phyloP scores from a whole-genome alignment of 2,329 filamentous ascomycete species.

The Calonectria leucothoes region DNA sequence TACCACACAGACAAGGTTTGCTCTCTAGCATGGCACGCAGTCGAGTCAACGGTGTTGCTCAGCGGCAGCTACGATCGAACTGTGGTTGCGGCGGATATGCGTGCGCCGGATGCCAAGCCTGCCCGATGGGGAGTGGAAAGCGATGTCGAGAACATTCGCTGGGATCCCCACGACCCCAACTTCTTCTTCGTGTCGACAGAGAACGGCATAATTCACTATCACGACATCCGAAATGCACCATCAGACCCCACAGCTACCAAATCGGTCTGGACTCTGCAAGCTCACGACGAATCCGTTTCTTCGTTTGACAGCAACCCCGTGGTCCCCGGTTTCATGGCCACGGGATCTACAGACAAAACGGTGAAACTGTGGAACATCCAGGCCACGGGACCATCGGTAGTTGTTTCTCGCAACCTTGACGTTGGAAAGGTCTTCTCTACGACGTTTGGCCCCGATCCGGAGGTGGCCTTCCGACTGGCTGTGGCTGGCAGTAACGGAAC shows the following conservation, averaged over 20 bases:
- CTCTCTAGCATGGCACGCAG: constrained; percentile 92
- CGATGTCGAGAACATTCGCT: constrained; percentile 91
- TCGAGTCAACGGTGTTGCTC: constrained; percentile 87
- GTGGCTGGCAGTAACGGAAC: constrained; percentile 95
- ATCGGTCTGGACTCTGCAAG: constrained; percentile 93
- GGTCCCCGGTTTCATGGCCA: constrained; percentile 93
- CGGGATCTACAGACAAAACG: constrained; percentile 92
- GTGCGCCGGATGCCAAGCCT: constrained; percentile 84
- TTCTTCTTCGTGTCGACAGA: constrained; percentile 97
- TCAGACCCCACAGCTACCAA: constrained; percentile 80
- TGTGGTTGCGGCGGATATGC: constrained; percentile 95
- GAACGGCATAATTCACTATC: constrained; percentile 89
- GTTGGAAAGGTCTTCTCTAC: constrained; percentile 96
- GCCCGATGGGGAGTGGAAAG: constrained; percentile 94
- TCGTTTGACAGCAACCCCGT: constrained; percentile 91
- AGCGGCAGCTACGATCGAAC: constrained; percentile 97
- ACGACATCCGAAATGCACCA: constrained; percentile 84
- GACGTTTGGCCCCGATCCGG: constrained; percentile 87
- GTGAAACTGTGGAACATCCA: constrained; percentile 98
- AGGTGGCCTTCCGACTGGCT: constrained; percentile 91
- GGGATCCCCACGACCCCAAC: constrained; percentile 94
- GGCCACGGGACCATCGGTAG: constrained; percentile 84
- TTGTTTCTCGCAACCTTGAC: constrained; percentile 90
- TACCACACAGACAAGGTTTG: constrained; percentile 99
- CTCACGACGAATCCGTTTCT: constrained; percentile 91